phyloP scores from a whole-genome alignment of 768 basidiomycete genomes.

The Pulveroboletus sp. region DNA sequence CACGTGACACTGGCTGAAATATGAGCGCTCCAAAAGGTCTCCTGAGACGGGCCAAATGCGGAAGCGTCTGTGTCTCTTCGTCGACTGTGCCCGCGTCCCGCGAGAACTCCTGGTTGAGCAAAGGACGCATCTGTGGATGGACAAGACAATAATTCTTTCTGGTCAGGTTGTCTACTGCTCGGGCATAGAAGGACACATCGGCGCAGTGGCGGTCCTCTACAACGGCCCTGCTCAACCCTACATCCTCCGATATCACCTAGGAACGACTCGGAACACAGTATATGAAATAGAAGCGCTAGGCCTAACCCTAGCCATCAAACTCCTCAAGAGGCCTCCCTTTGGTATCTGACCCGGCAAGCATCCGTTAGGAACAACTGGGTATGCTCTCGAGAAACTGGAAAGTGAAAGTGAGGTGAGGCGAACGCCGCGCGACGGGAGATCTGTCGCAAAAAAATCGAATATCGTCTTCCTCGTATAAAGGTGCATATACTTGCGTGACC shows the following conservation, averaged over 20 bases:
- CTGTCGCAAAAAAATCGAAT: slow-evolving; percentile 2
- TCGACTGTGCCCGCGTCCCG: background rate
- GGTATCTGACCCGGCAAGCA: background rate
- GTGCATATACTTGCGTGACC: slow-evolving; percentile 18
- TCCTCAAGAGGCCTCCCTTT: background rate
- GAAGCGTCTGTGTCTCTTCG: background rate
- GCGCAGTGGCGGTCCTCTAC: too few relatives aligned
- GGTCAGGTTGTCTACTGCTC: background rate
- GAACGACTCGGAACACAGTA: too few relatives aligned
- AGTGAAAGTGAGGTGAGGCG: slow-evolving; percentile 17
- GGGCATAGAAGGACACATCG: background rate
- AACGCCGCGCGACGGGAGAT: slow-evolving; percentile 5
- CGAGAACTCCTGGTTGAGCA: slow-evolving; percentile 3
- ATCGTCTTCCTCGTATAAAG: slow-evolving; percentile 17
- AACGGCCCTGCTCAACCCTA: too few relatives aligned
- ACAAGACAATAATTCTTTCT: background rate
- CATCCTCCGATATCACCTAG: too few relatives aligned
- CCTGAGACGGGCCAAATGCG: background rate
- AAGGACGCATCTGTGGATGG: background rate
- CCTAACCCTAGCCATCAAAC: too few relatives aligned
- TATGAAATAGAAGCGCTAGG: too few relatives aligned
- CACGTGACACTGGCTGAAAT: background rate
- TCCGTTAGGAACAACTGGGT: slow-evolving; percentile 3
- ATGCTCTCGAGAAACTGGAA: slow-evolving; percentile 19
- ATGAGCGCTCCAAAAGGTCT: slow-evolving; percentile 4